Conservation (phyloP, 2,329 filamentous ascomycete species). For the Talaromyces islandicus region DNA sequence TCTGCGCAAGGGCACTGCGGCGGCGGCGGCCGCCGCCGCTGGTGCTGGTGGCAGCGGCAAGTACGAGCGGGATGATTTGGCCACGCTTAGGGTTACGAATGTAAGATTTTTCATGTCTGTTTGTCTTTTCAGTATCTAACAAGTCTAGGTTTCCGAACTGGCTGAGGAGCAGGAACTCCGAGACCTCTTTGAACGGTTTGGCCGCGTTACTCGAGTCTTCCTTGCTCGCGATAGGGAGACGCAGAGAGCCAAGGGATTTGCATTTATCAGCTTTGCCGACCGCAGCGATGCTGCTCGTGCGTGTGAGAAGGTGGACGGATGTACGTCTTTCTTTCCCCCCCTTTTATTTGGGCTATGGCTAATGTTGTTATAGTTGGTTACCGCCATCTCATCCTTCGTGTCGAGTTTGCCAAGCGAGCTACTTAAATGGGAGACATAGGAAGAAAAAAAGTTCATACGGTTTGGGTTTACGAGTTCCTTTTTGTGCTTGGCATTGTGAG, state of each 20-base stretch:
- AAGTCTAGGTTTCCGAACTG: slow-evolving; percentile 73
- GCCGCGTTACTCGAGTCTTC: slow-evolving; percentile 94
- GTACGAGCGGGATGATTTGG: slow-evolving; percentile 93
- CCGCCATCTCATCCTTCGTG: slow-evolving; percentile 47
- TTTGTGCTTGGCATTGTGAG: slow-evolving; percentile 16
- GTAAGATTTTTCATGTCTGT: slow-evolving; percentile 52
- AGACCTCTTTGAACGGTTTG: slow-evolving; percentile 97
- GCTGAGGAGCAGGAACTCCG: slow-evolving; percentile 93
- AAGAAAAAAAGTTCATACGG: slow-evolving; percentile 26
- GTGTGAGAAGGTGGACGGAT: slow-evolving; percentile 97
- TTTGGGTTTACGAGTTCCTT: slow-evolving; percentile 23
- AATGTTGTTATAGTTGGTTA: slow-evolving; percentile 38
- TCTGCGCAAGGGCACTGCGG: slow-evolving; percentile 62
- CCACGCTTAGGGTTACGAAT: slow-evolving; percentile 95
- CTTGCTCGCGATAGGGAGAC: slow-evolving; percentile 97
- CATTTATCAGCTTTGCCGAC: slow-evolving; percentile 96
- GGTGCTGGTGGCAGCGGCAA: slow-evolving; percentile 86
- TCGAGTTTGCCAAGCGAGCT: slow-evolving; percentile 47
- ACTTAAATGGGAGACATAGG: slow-evolving; percentile 11
- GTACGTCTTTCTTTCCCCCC: slow-evolving; percentile 36
- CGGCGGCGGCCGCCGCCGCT: slow-evolving; percentile 20
- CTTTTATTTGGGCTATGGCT: neutral
- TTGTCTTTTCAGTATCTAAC: neutral
- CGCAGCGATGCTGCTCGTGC: slow-evolving; percentile 83
- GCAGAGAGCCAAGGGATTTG: slow-evolving; percentile 93